Conservation (phyloP, 1,139 yeast species). For the Pichia sp. region DNA sequence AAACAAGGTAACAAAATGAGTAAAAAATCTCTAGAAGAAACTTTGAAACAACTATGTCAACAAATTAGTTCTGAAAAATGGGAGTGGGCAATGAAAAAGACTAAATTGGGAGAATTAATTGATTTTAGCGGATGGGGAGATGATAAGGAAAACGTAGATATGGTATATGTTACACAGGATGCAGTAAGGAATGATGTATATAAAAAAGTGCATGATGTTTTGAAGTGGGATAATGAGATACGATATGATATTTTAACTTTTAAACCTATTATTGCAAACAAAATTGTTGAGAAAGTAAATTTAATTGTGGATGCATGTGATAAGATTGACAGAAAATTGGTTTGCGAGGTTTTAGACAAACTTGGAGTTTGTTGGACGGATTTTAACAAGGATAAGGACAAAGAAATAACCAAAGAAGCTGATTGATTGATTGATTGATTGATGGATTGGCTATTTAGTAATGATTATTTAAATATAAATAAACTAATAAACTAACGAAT, state of each 20-base stretch:
- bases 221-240: constrained; percentile 18
- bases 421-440: no score
- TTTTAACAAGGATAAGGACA: constrained; percentile 11
- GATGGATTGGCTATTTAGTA: no score
- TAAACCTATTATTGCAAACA: constrained; percentile 21
- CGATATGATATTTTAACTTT: constrained; percentile 17
- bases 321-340: constrained; percentile 14
- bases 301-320: constrained; percentile 6
- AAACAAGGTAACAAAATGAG: constrained; percentile 3
- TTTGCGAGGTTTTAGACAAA: constrained; percentile 23
- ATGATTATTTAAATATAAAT: no score
- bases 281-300: not conserved
- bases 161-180: not conserved
- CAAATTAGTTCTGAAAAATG: constrained; percentile 63
- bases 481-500: no score
- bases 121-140: constrained; percentile 4
- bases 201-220: not conserved
- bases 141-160: not conserved
- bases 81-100: constrained; percentile 1
- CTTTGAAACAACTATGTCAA: constrained; percentile 42
- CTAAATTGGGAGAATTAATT: not conserved
- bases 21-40: not conserved
- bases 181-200: not conserved
- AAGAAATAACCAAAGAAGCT: no score
- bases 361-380: constrained; percentile 27